These are phyloP conservation scores for Penicillium soppii DNA, from an alignment of 495 filamentous ascomycete species.

Conservation along the genomic window DNA sequence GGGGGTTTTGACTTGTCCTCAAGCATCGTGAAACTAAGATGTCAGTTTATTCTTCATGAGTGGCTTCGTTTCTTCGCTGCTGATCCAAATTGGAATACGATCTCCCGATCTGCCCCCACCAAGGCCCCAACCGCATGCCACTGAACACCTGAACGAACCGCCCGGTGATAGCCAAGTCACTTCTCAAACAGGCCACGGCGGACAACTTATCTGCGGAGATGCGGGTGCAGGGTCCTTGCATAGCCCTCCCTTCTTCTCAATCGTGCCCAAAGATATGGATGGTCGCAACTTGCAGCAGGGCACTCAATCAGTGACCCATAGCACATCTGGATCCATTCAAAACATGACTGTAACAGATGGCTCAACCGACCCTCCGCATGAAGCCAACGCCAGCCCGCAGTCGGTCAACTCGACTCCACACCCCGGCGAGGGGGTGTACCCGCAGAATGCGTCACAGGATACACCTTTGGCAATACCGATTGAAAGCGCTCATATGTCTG, in stretches of 20 bases:
- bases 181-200: constrained; percentile 11
- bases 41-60: constrained; percentile 54
- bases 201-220: constrained; percentile 15
- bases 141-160: constrained; percentile 16
- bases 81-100: constrained; percentile 75
- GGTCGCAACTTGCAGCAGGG: constrained; percentile 20
- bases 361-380: not conserved
- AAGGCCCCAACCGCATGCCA: constrained; percentile 13
- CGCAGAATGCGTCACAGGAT: constrained; percentile 3
- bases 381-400: not conserved
- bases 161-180: constrained; percentile 1
- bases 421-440: not conserved
- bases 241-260: constrained; percentile 24
- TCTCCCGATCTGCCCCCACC: constrained; percentile 63
- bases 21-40: constrained; percentile 16
- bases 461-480: not conserved
- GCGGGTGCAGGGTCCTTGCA: constrained; percentile 28
- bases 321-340: constrained; percentile 3
- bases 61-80: constrained; percentile 68
- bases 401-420: not conserved
- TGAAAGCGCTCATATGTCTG: not conserved
- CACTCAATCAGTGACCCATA: constrained; percentile 9
- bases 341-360: not conserved
- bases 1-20: not conserved
- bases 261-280: constrained; percentile 31